These are phyloP conservation scores for Ophiocordyceps camponoti-saundersi DNA, from an alignment of 2,329 filamentous ascomycete species.

Conservation along the genomic window DNA sequence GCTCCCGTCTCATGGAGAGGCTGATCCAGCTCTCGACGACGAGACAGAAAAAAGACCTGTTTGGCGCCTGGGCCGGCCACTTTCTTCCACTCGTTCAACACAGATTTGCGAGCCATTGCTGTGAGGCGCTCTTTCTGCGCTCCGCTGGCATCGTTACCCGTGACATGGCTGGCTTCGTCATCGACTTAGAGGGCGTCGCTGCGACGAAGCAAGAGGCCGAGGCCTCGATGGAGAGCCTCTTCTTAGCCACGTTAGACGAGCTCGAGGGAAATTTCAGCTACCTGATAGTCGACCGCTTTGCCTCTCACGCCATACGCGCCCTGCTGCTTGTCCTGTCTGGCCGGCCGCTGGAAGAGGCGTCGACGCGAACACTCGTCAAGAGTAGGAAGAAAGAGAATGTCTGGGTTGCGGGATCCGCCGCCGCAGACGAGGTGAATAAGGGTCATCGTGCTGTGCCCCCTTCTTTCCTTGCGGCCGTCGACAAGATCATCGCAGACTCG, in stretches of 20 bases:
- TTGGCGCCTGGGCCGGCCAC: constrained; percentile 70
- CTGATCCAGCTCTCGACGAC: constrained; percentile 68
- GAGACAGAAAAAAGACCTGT: constrained; percentile 70
- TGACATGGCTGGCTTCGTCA: constrained; percentile 34
- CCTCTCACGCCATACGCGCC: constrained; percentile 78
- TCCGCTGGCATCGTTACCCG: constrained; percentile 63
- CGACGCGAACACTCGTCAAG: constrained; percentile 59
- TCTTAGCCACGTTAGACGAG: constrained; percentile 70
- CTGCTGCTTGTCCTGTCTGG: constrained; percentile 76
- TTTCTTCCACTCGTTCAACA: constrained; percentile 85
- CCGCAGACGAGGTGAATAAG: constrained; percentile 27
- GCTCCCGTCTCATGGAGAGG: constrained; percentile 82
- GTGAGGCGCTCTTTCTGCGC: constrained; percentile 78
- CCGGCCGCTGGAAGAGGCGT: constrained; percentile 53
- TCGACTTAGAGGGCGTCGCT: constrained; percentile 24
- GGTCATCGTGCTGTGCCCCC: constrained; percentile 48
- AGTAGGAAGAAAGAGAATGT: constrained; percentile 88
- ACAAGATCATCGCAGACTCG: constrained; percentile 68
- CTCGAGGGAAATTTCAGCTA: constrained; percentile 72
- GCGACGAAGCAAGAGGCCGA: constrained; percentile 28
- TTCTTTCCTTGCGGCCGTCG: constrained; percentile 59
- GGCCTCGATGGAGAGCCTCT: constrained; percentile 66
- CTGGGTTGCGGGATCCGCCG: constrained; percentile 36
- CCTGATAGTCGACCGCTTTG: constrained; percentile 73
- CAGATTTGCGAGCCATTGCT: constrained; percentile 93